Base-by-base conservation (phyloP, 2,329 filamentous ascomycete genomes). In the Ceratocystis eucalypticola region DNA sequence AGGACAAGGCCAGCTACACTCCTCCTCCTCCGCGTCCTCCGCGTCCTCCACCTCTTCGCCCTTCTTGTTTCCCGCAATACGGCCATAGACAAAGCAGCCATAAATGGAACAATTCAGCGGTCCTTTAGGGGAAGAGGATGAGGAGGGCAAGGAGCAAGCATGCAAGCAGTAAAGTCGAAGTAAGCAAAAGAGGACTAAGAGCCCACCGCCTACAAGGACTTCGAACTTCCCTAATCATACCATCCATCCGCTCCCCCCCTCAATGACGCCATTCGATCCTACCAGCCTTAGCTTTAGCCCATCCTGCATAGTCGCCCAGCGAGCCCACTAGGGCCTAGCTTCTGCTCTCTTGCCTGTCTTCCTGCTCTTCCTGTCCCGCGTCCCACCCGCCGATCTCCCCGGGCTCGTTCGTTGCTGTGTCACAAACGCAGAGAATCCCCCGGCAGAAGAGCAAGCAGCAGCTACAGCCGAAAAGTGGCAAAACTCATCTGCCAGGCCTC, bases 221-320 rank as follows among this genome's bases (percentile, higher is more conserved):
- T 48, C 46, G 8, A 48, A 22, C 46, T 48, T 17, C 46, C n/a
- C 46, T 41, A 41, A 20, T 7, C 46, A 22, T 48, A n/a, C 17
- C 15, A 48, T 2, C 6, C n/a, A 2, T 5, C 46, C 20, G 2
- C 6, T n/a, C 46, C 15, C 20, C 55, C 57, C 20, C 22, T 20
- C 37, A 46, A 65, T 65, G 48, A 61, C 63, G 63, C 63, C 48
- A 65, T 65, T 55, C 25, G 44, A 63, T 46, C 53, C 53, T 57
- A 17, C 53, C 53, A 33, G 28, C 53, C 17, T 57, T 22, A 17
- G 25, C 25, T 41, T 41, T 57, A 63, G 28, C 30, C 37, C 61
- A 41, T 55, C 48, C n/a, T 41, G 8, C n/a, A 46, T 50, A 8
- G 30, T 3, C 61, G 15, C 45, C 41, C 46, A 28, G 57, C 44